phyloP scores from a whole-genome alignment of 768 basidiomycete species.

The Auriculariales sp. region DNA sequence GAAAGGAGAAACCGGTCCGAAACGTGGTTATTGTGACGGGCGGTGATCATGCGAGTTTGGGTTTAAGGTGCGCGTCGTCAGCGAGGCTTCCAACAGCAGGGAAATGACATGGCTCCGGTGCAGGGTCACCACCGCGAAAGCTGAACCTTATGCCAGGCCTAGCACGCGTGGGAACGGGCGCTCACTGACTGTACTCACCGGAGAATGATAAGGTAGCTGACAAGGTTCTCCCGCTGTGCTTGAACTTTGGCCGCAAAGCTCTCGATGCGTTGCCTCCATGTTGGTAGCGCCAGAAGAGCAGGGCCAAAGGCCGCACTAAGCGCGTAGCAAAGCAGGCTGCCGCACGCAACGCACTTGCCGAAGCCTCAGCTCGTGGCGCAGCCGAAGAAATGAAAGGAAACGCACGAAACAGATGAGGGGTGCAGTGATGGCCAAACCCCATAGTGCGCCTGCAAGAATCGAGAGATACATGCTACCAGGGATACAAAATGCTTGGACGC shows the following conservation, averaged over 20 bases:
- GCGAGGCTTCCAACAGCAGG: neutral
- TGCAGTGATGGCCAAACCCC: slow-evolving; percentile 76
- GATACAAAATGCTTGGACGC: slow-evolving; percentile 90
- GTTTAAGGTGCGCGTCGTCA: too few relatives aligned
- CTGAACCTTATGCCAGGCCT: neutral
- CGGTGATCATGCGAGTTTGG: too few relatives aligned
- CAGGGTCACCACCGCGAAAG: too few relatives aligned
- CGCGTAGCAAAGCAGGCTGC: slow-evolving; percentile 83
- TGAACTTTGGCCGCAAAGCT: slow-evolving; percentile 68
- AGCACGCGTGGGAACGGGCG: neutral
- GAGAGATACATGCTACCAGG: slow-evolving; percentile 98
- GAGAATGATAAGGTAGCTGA: slow-evolving; percentile 88
- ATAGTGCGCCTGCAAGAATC: slow-evolving; percentile 90
- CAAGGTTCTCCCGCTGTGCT: slow-evolving; percentile 67
- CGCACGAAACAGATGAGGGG: slow-evolving; percentile 71
- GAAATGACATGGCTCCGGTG: neutral
- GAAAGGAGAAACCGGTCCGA: too few relatives aligned
- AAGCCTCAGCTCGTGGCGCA: neutral
- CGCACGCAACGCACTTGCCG: slow-evolving; percentile 63
- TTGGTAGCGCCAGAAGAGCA: slow-evolving; percentile 74
- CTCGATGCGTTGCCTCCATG: slow-evolving; percentile 71
- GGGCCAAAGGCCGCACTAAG: slow-evolving; percentile 88
- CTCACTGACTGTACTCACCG: slow-evolving; percentile 11
- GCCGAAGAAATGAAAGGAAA: neutral
- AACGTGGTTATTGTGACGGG: too few relatives aligned